These are phyloP conservation scores for Annulohypoxylon maeteangense DNA, from an alignment of 495 filamentous ascomycete genomes.

Conservation along the genomic window DNA sequence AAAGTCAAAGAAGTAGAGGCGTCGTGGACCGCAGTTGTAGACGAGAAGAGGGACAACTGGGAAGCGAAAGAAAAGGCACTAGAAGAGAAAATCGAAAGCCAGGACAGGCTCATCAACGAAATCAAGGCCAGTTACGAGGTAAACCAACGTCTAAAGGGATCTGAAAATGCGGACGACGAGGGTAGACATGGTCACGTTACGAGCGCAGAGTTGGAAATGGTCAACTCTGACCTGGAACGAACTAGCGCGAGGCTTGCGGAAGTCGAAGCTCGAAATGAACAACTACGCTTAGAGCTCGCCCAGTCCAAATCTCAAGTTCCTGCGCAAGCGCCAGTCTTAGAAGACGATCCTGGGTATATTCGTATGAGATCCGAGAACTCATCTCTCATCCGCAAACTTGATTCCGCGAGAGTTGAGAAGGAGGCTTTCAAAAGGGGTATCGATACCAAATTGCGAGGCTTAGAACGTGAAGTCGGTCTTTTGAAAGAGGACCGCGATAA, in stretches of 20 bases:
- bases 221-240: slow-evolving; percentile 89
- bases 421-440: slow-evolving; percentile 78
- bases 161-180: slow-evolving; percentile 68
- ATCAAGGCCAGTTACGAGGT: slow-evolving; percentile 98
- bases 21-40: slow-evolving; percentile 91
- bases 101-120: slow-evolving; percentile 91
- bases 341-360: slow-evolving; percentile 90
- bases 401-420: slow-evolving; percentile 81
- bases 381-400: slow-evolving; percentile 84
- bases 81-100: slow-evolving; percentile 93
- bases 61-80: slow-evolving; percentile 90
- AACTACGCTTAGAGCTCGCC: slow-evolving; percentile 87
- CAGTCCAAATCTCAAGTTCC: slow-evolving; percentile 82
- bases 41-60: slow-evolving; percentile 97
- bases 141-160: slow-evolving; percentile 83
- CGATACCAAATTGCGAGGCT: slow-evolving; percentile 73
- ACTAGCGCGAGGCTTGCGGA: slow-evolving; percentile 88
- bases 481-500: slow-evolving; percentile 75
- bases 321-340: slow-evolving; percentile 65
- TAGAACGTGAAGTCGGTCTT: slow-evolving; percentile 77
- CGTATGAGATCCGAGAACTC: slow-evolving; percentile 92
- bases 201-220: slow-evolving; percentile 92
- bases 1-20: slow-evolving; percentile 86
- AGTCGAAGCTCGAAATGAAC: slow-evolving; percentile 93
- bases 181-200: slow-evolving; percentile 69